These are phyloP conservation scores for Oemleria cerasiformis DNA, from an alignment of 306 rosid species.

Conservation along the genomic window DNA sequence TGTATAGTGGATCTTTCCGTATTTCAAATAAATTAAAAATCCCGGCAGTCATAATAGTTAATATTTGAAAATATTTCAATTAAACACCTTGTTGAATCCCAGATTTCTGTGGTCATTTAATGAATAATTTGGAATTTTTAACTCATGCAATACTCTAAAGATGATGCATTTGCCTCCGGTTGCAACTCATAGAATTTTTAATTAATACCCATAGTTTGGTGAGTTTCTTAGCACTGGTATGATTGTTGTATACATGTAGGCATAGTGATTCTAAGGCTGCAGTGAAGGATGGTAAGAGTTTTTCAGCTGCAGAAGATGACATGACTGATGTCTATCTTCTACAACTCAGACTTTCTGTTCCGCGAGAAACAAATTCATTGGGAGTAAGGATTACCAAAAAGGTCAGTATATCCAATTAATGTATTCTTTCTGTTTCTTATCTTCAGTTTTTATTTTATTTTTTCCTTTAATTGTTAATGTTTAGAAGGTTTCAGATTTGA, in stretches of 20 bases:
- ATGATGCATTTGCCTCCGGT: neutral
- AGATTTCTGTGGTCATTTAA: neutral
- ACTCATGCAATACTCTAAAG: neutral
- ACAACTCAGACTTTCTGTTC: constrained; percentile 81
- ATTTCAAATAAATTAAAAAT: neutral
- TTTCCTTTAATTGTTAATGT: neutral
- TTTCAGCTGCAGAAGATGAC: constrained; percentile 72
- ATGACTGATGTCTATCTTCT: constrained; percentile 89
- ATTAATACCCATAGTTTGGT: no score
- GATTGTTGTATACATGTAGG: constrained; percentile 46
- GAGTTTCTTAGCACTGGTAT: constrained; percentile 24
- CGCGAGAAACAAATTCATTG: constrained; percentile 63
- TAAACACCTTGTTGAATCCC: neutral
- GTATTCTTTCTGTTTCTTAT: constrained; percentile 13
- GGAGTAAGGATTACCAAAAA: constrained; percentile 91
- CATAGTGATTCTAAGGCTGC: constrained; percentile 73
- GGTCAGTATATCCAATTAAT: constrained; percentile 36
- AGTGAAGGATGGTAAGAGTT: constrained; percentile 58
- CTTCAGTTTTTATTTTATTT: neutral
- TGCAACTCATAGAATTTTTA: constrained; percentile 10
- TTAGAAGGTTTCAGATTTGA: neutral
- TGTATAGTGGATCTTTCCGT: neutral
- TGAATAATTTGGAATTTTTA: neutral
- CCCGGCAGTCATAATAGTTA: neutral
- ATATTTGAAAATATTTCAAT: neutral